phyloP scores from a whole-genome alignment of 139 green algal genomes.

The Pseudopediastrum boryanum region DNA sequence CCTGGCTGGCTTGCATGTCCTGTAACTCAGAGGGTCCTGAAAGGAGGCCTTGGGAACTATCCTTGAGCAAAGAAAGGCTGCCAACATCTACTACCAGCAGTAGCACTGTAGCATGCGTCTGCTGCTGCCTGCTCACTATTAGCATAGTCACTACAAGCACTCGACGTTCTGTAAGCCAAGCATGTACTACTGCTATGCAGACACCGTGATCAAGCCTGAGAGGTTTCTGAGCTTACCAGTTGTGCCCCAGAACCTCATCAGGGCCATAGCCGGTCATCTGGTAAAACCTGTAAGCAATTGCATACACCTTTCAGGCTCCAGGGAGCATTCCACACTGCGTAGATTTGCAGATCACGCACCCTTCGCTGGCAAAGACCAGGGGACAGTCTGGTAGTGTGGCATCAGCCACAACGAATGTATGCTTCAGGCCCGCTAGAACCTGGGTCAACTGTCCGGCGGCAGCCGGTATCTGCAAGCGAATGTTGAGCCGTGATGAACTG shows the following conservation, averaged over 20 bases:
- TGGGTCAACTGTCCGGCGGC: constrained; percentile 77
- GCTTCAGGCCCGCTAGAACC: constrained; percentile 79
- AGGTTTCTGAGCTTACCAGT: constrained; percentile 86
- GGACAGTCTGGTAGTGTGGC: constrained; percentile 93
- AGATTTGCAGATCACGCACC: constrained; percentile 32
- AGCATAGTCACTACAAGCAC: too few species aligned
- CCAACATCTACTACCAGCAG: too few species aligned
- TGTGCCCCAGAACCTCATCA: constrained; percentile 95
- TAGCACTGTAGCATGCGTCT: too few species aligned
- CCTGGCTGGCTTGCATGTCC: too few species aligned
- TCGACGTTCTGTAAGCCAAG: too few species aligned
- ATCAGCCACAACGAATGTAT: constrained; percentile 96
- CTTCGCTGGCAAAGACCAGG: constrained; percentile 93
- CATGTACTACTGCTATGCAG: too few species aligned
- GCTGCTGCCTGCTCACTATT: too few species aligned
- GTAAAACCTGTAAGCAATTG: constrained; percentile 82
- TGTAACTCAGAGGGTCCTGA: too few species aligned
- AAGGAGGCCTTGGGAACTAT: too few species aligned
- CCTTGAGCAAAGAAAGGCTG: too few species aligned
- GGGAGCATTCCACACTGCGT: not conserved
- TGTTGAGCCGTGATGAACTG: constrained; percentile 12
- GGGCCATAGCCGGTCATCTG: constrained; percentile 95
- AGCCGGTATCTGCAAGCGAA: constrained; percentile 53
- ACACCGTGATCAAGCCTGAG: too few species aligned
- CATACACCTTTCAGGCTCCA: too few species aligned